These are phyloP conservation scores for Agrocybe chaxingu DNA, from an alignment of 768 basidiomycete genomes.

Conservation along the genomic window DNA sequence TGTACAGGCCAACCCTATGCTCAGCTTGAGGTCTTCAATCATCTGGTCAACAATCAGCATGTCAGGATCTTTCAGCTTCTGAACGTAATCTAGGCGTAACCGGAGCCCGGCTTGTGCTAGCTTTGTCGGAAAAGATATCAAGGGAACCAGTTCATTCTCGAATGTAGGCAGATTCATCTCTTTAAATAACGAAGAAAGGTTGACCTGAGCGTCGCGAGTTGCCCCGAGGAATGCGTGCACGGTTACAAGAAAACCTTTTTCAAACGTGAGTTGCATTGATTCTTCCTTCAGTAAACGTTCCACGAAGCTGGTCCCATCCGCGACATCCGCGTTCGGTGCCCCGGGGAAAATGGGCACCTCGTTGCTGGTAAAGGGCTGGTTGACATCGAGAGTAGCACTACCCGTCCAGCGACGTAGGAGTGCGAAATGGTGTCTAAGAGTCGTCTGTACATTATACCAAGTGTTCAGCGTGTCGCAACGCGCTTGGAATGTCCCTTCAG, in stretches of 20 bases:
- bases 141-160: constrained; percentile 81
- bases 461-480: constrained; percentile 87
- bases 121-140: constrained; percentile 96
- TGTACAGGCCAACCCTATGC: constrained; percentile 90
- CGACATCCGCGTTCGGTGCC: constrained; percentile 36
- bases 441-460: constrained; percentile 85
- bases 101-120: constrained; percentile 90
- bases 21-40: constrained; percentile 87
- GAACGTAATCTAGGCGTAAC: constrained; percentile 84
- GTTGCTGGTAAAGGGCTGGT: constrained; percentile 67
- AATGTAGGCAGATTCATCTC: constrained; percentile 92
- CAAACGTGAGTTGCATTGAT: constrained; percentile 91
- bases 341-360: constrained; percentile 44
- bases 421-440: constrained; percentile 78
- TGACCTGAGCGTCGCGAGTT: constrained; percentile 85
- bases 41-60: constrained; percentile 92
- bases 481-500: constrained; percentile 64
- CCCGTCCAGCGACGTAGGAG: constrained; percentile 93
- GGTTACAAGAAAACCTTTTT: constrained; percentile 85
- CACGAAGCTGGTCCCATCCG: constrained; percentile 83
- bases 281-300: constrained; percentile 95
- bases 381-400: constrained; percentile 86
- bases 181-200: constrained; percentile 68
- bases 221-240: constrained; percentile 82
- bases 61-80: constrained; percentile 84